Percentiles rank a stretch among this genome's conserved stretches.
phyloP scores from a whole-genome alignment of 2,329 filamentous ascomycete species.

The Monosporascus sp. region DNA sequence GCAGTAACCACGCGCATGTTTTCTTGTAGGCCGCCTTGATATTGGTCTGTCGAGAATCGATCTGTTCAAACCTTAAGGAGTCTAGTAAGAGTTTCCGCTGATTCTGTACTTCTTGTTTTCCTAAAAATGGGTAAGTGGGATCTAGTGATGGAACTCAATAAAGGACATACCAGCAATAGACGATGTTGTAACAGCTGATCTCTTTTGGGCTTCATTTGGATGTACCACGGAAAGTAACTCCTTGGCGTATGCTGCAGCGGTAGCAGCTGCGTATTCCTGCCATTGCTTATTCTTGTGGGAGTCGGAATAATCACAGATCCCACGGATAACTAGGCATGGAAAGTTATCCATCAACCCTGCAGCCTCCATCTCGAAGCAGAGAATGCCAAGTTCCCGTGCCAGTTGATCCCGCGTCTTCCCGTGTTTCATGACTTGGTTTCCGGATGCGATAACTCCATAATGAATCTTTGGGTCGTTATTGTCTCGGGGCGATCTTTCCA shows the following conservation, averaged over 20 bases:
- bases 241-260: not conserved
- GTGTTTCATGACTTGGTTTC: not conserved
- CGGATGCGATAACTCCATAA: not conserved
- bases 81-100: too few relatives aligned
- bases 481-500: not conserved
- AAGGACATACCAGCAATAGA: not conserved
- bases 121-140: too few relatives aligned
- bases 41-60: too few relatives aligned
- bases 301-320: not conserved
- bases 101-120: too few relatives aligned
- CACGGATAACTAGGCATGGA: not conserved
- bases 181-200: rapidly evolving
- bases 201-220: not conserved
- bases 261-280: not conserved
- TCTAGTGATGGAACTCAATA: too few relatives aligned
- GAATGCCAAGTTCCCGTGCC: not conserved
- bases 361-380: not conserved
- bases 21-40: too few relatives aligned
- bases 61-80: too few relatives aligned
- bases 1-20: too few relatives aligned
- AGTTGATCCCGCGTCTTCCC: not conserved
- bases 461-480: not conserved
- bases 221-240: not conserved
- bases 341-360: not conserved
- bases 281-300: not conserved